These are phyloP conservation scores for Paxillus rubicundulus DNA, from an alignment of 768 basidiomycete species.

Conservation along the genomic window DNA sequence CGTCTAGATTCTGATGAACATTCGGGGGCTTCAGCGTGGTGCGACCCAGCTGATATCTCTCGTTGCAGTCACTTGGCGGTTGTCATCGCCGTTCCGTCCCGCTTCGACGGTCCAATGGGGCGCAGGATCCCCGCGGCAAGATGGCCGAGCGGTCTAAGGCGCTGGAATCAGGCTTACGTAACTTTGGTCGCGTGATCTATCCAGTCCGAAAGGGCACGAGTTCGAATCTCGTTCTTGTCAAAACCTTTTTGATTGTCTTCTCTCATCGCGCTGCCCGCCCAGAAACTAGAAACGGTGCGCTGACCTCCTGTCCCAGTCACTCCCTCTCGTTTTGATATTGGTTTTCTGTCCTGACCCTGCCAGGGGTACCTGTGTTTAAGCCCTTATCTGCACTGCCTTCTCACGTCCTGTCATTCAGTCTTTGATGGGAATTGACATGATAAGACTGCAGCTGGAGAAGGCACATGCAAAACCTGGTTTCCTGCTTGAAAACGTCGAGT, in stretches of 20 bases:
- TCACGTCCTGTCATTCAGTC: neutral
- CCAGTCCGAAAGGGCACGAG: conserved; percentile 35
- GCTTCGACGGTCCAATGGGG: too few relatives aligned
- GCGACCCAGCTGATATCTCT: too few relatives aligned
- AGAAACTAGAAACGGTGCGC: too few relatives aligned
- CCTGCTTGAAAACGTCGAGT: too few relatives aligned
- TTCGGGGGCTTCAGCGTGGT: too few relatives aligned
- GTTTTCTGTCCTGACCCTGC: too few relatives aligned
- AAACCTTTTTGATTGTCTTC: conserved; percentile 6
- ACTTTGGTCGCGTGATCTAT: conserved; percentile 1
- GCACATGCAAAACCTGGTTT: neutral
- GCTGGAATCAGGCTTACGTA: conserved; percentile 45
- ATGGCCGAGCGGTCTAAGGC: conserved; percentile 63
- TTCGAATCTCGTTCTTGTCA: conserved; percentile 40
- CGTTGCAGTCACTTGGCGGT: too few relatives aligned
- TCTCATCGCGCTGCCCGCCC: too few relatives aligned
- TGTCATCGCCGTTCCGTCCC: too few relatives aligned
- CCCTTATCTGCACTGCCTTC: neutral
- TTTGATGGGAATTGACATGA: neutral
- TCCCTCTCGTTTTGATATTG: too few relatives aligned
- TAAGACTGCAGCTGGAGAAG: neutral
- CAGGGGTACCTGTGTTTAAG: neutral
- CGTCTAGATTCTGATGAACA: too few relatives aligned
- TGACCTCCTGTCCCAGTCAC: too few relatives aligned
- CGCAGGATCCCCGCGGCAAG: conserved; percentile 27